Evolutionary conservation across 768 basidiomycete genomes (phyloP).

Genomic region (Pisolithus sp.): DNA sequence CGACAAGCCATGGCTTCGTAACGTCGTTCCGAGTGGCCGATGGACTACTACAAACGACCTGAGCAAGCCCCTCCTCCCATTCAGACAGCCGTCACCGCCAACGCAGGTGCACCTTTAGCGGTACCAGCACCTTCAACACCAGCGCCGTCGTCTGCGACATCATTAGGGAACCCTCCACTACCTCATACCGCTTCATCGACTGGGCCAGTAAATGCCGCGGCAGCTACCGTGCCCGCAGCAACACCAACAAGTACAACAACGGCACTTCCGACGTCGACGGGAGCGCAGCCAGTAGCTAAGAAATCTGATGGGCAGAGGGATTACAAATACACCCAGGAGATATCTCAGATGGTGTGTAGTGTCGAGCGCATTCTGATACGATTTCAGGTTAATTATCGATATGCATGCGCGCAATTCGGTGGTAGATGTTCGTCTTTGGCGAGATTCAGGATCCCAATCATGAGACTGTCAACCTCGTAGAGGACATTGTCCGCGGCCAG

Average conservation of each 20-base stretch:
- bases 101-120: neutral
- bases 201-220: neutral
- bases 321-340: conserved; percentile 89
- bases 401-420: neutral
- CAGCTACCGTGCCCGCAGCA: conserved; percentile 1
- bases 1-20: too few species aligned
- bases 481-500: conserved; percentile 88
- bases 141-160: neutral
- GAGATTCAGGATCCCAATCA: conserved; percentile 86
- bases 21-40: neutral
- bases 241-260: conserved; percentile 3
- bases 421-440: conserved; percentile 95
- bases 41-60: neutral
- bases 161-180: neutral
- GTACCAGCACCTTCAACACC: neutral
- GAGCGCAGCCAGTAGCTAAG: conserved; percentile 2
- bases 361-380: neutral
- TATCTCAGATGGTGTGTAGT: conserved; percentile 79
- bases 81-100: neutral
- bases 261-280: conserved; percentile 5
- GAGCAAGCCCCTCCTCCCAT: neutral
- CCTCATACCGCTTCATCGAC: neutral
- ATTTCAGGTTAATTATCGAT: neutral
- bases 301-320: conserved; percentile 36
- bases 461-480: conserved; percentile 89